Conservation (phyloP, 441 rosid genomes). For the Gossypium davidsonii region DNA sequence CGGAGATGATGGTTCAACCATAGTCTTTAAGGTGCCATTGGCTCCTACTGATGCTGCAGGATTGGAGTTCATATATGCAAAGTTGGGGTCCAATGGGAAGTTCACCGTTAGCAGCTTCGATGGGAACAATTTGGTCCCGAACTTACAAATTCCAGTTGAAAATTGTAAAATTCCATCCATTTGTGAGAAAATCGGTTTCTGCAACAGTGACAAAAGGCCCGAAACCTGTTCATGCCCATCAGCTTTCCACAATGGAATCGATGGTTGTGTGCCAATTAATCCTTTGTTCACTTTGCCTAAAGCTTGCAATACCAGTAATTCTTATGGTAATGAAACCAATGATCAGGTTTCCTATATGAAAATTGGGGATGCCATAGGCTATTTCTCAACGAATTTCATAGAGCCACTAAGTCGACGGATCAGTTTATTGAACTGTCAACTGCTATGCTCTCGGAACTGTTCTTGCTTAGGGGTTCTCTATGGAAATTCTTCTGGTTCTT, state of each 20-base stretch:
- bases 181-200: constrained; percentile 56
- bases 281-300: constrained; percentile 37
- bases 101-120: constrained; percentile 39
- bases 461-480: constrained; percentile 65
- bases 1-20: constrained; percentile 44
- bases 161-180: constrained; percentile 49
- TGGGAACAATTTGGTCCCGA: constrained; percentile 24
- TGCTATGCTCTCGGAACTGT: constrained; percentile 52
- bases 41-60: background rate
- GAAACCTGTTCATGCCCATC: constrained; percentile 57
- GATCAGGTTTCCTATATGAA: constrained; percentile 35
- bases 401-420: constrained; percentile 36
- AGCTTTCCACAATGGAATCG: constrained; percentile 28
- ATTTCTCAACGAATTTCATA: constrained; percentile 49
- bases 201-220: constrained; percentile 20
- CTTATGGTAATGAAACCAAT: constrained; percentile 16
- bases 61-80: constrained; percentile 21
- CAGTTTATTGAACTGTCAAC: constrained; percentile 45
- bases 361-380: constrained; percentile 43
- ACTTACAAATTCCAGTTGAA: constrained; percentile 45
- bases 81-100: constrained; percentile 49
- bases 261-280: constrained; percentile 49
- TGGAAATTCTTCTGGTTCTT: constrained; percentile 53
- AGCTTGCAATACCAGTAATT: constrained; percentile 39
- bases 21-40: constrained; percentile 36